These are phyloP conservation scores for Pseudogymnoascus sp. DNA, from an alignment of 2,329 filamentous ascomycete species.

Conservation along the genomic window DNA sequence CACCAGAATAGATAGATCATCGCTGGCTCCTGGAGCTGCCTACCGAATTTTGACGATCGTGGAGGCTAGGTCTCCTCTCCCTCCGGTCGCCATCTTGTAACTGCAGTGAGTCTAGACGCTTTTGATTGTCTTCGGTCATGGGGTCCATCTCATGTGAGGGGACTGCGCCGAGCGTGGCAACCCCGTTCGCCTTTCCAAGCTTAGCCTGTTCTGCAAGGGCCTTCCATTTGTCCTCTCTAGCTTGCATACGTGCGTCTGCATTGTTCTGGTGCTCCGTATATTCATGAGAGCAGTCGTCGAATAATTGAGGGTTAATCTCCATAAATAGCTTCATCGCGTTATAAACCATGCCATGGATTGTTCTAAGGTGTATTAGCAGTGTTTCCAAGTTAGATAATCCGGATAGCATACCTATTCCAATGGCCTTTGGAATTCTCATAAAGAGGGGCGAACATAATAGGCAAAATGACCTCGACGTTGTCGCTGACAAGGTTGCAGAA, in stretches of 20 bases:
- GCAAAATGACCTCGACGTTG: slow-evolving; percentile 95
- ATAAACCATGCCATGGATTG: slow-evolving; percentile 99
- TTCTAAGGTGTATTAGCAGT: slow-evolving; percentile 49
- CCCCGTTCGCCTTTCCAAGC: slow-evolving; percentile 46
- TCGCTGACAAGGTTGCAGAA: slow-evolving; percentile 99
- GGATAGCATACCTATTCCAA: slow-evolving; percentile 76
- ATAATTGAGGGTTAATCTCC: slow-evolving; percentile 98
- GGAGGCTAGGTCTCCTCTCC: slow-evolving; percentile 41
- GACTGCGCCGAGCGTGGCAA: slow-evolving; percentile 29
- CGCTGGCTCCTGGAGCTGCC: slow-evolving; percentile 34
- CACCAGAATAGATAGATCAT: slow-evolving; percentile 18
- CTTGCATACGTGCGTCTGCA: slow-evolving; percentile 72
- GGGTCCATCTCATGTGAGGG: slow-evolving; percentile 63
- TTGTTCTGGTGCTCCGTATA: slow-evolving; percentile 96
- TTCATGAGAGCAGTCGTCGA: slow-evolving; percentile 96
- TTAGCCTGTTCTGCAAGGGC: slow-evolving; percentile 73
- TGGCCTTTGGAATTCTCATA: slow-evolving; percentile 99
- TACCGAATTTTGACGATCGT: slow-evolving; percentile 54
- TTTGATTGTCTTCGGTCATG: slow-evolving; percentile 72
- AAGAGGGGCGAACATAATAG: slow-evolving; percentile 97
- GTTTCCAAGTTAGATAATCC: neutral
- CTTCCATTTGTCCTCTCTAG: slow-evolving; percentile 83
- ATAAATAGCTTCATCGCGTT: slow-evolving; percentile 99
- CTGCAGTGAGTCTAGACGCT: slow-evolving; percentile 81
- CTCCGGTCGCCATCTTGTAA: slow-evolving; percentile 71